Evolutionary conservation across 768 basidiomycete genomes (phyloP), one percentile per base, ranked within the genome.

Genomic region (Termitomyces bulborhizus): DNA sequence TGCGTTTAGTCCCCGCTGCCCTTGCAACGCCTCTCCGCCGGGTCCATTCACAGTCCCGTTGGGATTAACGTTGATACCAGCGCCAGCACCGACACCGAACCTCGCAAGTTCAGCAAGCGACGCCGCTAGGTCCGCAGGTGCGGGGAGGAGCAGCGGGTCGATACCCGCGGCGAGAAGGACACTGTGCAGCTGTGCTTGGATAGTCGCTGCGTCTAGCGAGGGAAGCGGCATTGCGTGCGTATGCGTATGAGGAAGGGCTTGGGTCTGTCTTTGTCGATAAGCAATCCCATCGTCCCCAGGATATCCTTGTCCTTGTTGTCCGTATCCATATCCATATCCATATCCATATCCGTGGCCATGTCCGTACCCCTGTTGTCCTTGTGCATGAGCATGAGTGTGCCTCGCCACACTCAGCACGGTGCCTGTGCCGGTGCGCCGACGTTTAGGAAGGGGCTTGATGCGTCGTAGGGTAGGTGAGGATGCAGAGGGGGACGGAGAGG

Each of bases 381-480:
- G 39, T 40, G 15, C 37, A 4, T 39, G 16, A 4, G 15, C 37
- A 39, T 39, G 16, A 4, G 15, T 1, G 13, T 39, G n/a, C n/a
- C 39, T 7, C 6, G 8, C 7, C 16, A 40, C n/a, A 7, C 39
- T n/a, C 39, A 40, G 39, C 39, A 40, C n/a, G 15, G 15, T 18
- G 3, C 39, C n/a, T 3, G 15, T 9, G 7, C 13, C 11, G 58
- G 84, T 6, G 1, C 44, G 13, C n/a, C 45, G 78, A 60, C 89
- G 81, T 72, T 89, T 90, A 27, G 90, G 88, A 41, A 90, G 76
- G 40, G 90, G 89, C 66, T 89, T 90, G 63, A 47, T 34, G 32
- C 46, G 46, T 12, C 46, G n/a, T 1, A 90, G 44, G 11, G 6
- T 12, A 1, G 36, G 7, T 78, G 59, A 21, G 21, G 21, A 21